A percentile compares a stretch with the other conserved stretches of the same genome.
These are phyloP conservation scores for Salix viminalis DNA, from an alignment of 345 rosid genomes.

Conservation along the genomic window DNA sequence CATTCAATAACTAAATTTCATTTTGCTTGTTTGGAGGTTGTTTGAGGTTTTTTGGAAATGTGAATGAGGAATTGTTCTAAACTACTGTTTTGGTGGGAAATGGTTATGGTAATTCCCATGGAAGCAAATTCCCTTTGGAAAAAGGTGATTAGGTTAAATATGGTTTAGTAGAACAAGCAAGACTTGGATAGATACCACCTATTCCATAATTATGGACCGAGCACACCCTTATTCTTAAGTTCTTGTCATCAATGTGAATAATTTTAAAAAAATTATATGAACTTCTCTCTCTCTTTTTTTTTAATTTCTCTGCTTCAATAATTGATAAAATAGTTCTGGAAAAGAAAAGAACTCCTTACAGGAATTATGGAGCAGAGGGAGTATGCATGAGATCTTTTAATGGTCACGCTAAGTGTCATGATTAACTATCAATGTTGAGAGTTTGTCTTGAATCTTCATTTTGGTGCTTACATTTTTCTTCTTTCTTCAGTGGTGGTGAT, in stretches of 20 bases:
- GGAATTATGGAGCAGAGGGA: background rate
- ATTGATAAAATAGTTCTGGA: background rate
- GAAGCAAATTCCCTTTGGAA: too few relatives aligned
- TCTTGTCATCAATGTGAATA: background rate
- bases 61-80: too few relatives aligned
- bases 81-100: too few relatives aligned
- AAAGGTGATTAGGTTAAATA: background rate
- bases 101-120: too few relatives aligned
- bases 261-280: background rate
- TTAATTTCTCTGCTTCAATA: background rate
- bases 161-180: background rate
- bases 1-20: background rate
- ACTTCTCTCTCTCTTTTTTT: background rate
- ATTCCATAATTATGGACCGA: background rate
- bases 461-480: background rate
- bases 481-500: constrained; percentile 59
- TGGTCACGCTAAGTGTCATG: too few relatives aligned
- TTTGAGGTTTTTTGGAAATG: background rate
- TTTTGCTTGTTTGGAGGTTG: background rate
- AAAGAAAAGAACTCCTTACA: background rate
- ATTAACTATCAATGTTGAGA: background rate
- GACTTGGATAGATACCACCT: background rate
- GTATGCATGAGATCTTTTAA: too few relatives aligned
- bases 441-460: constrained; percentile 14
- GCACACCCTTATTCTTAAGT: background rate